Conservation (phyloP, 2,329 filamentous ascomycete genomes). For the Xylariaceae sp. region DNA sequence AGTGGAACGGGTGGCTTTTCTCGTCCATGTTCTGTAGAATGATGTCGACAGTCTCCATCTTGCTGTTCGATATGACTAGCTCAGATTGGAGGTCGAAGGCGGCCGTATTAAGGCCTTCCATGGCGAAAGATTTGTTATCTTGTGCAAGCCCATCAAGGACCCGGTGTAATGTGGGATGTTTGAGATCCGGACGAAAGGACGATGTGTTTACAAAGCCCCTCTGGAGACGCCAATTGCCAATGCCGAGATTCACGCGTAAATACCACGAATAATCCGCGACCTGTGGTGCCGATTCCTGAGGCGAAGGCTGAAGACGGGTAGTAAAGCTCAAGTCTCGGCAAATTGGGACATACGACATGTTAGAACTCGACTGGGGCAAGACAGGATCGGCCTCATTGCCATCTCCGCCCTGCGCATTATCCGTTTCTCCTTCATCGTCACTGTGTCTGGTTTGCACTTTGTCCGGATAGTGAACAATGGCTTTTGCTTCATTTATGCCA, state of each 20-base stretch:
- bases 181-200: conserved; percentile 48
- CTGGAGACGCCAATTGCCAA: conserved; percentile 54
- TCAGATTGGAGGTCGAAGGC: conserved; percentile 41
- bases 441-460: conserved; percentile 14
- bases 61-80: conserved; percentile 54
- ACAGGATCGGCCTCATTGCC: conserved; percentile 18
- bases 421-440: conserved; percentile 5
- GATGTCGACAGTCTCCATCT: conserved; percentile 50
- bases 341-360: conserved; percentile 36
- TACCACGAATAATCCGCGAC: conserved; percentile 51
- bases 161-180: conserved; percentile 47
- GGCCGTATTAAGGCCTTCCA: conserved; percentile 50
- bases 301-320: conserved; percentile 41
- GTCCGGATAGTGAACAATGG: conserved; percentile 44
- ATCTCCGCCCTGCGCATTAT: conserved; percentile 1
- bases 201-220: conserved; percentile 56
- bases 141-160: conserved; percentile 42
- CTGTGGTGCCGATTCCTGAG: conserved; percentile 40
- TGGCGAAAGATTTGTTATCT: conserved; percentile 44
- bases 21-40: conserved; percentile 59
- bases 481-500: conserved; percentile 45
- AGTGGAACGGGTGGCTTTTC: conserved; percentile 62
- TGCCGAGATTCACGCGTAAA: conserved; percentile 55
- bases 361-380: conserved; percentile 38
- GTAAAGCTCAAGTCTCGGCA: conserved; percentile 50